Base-by-base conservation (phyloP, 352 stramenopile species). In the Pythium biforme region DNA sequence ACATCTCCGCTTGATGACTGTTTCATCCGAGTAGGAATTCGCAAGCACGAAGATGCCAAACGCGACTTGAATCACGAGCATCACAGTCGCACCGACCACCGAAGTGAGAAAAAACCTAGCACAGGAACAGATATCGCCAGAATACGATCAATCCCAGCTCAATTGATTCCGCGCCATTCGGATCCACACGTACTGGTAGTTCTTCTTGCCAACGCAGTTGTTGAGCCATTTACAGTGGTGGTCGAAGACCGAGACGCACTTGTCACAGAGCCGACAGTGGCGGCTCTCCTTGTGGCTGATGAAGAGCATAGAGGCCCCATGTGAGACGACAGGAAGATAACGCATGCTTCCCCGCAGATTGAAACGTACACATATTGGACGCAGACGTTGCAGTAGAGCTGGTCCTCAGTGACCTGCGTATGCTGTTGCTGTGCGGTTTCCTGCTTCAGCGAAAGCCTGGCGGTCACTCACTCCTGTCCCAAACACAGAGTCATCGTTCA, bases 211-310 rank as follows among this genome's bases (percentile, higher is more conserved):
- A 12, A 98, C 84, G 68, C 96, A 98, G 55, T 97, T 99, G 72
- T 98, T 98, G 26, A 98, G 86, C 95, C 91, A 97, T 64, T 97
- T 98, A 80, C 96, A 99, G 78, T 99, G 96, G 78, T 99, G 96
- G 72, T 99, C 96, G 72, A 99, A 99, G 31, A 92, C 79, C 45
- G 86, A 81, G 19, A 99, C 94, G 69, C 96, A 98, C 64, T 99
- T 99, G 62, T 98, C 91, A 61, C 96, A 99, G 47, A 98, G 90
- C 20, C 95, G 94, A 71, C 96, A 99, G 64, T 99, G 96, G 60
- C 84, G 79, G 55, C 81, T 93, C 55, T 92, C 72, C 57, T 94
- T 90, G 69, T 94, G 86, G 19, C 84, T 94, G 11, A 75, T 89
- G 12, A 25, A 62, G 23, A 7, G 41, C 10, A 39, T 34, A 3